Evolutionary conservation across 192 early-diverging fungal genomes (phyloP), one percentile per base, ranked within the genome.

Genomic region (Haplosporangium gracile): DNA sequence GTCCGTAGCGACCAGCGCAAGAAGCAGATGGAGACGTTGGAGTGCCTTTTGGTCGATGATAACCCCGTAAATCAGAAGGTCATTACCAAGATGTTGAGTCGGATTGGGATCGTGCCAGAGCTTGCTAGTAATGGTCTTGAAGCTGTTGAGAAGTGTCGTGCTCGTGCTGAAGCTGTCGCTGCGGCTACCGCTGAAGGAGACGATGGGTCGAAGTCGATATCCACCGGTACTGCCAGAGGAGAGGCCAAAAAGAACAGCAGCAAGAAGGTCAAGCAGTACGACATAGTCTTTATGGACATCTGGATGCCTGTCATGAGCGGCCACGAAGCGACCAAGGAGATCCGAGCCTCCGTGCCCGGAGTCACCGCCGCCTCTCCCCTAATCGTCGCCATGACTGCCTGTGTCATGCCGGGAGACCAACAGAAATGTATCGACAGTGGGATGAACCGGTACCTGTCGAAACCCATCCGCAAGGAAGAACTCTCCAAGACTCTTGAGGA

Each of bases 401-500:
- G 78, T 79, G 83, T 79, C 10, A 75, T 85, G 78, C 74, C 72
- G 26, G 68, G 74, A 7, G 83, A 85, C 47, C 72, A 78, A 4
- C 68, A 79, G 22, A 68, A 75, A 34, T 85, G 83, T 76, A 57
- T 85, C 38, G 83, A 77, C 45, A 85, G 70, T n/a, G 89, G 89
- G 11, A 90, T 90, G 89, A 90, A 90, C 72, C 88, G 79, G 20
- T 90, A 87, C 57, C 80, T 90, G 1, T 82, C 83, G 39, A 90
- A 90, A 47, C 89, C 89, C 6, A 74, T 86, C 4, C 73, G 81
- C 22, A 89, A 89, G 73, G 87, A 89, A 68, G 89, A 89, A 26
- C 45, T 89, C 7, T 38, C 47, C 51, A 45, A 39, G 13, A 78
- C 70, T 20, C 15, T 78, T 8, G 77, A 71, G 11, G 18, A 51